These are phyloP conservation scores for Heterobasidion irregulare DNA, from an alignment of 1,284 basidiomycete genomes.

Conservation along the genomic window DNA sequence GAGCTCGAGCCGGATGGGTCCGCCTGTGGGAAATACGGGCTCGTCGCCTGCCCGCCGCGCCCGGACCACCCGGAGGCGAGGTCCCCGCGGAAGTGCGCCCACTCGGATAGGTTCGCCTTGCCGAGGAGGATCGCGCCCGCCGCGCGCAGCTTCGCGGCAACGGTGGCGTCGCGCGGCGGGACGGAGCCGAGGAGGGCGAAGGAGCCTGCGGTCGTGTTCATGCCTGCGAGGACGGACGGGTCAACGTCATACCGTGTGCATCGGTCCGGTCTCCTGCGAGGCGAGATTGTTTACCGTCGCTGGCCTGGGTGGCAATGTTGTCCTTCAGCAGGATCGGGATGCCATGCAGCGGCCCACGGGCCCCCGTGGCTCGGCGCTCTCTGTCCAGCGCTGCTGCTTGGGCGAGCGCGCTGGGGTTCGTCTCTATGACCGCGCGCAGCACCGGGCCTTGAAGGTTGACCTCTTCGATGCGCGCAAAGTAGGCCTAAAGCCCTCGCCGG, in stretches of 20 bases:
- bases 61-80: slow-evolving; percentile 58
- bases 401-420: slow-evolving; percentile 47
- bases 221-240: slow-evolving; percentile 27
- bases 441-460: slow-evolving; percentile 55
- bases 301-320: slow-evolving; percentile 43
- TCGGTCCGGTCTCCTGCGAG: neutral
- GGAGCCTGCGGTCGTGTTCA: slow-evolving; percentile 57
- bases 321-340: slow-evolving; percentile 69
- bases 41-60: slow-evolving; percentile 54
- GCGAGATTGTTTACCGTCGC: slow-evolving; percentile 19
- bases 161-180: slow-evolving; percentile 54
- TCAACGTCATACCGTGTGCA: too few species aligned
- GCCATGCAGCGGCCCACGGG: slow-evolving; percentile 51
- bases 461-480: slow-evolving; percentile 63
- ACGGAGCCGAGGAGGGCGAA: slow-evolving; percentile 48
- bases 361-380: slow-evolving; percentile 38
- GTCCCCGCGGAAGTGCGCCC: slow-evolving; percentile 48
- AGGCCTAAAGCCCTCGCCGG: slow-evolving; percentile 36
- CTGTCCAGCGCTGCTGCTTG: slow-evolving; percentile 46
- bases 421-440: slow-evolving; percentile 57
- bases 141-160: slow-evolving; percentile 47
- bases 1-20: slow-evolving; percentile 62
- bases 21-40: slow-evolving; percentile 50
- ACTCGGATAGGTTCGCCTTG: slow-evolving; percentile 62
- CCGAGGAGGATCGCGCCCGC: slow-evolving; percentile 67